These are phyloP conservation scores for Wickerhamomyces strasburgensis DNA, from an alignment of 805 yeast genomes.

Conservation along the genomic window DNA sequence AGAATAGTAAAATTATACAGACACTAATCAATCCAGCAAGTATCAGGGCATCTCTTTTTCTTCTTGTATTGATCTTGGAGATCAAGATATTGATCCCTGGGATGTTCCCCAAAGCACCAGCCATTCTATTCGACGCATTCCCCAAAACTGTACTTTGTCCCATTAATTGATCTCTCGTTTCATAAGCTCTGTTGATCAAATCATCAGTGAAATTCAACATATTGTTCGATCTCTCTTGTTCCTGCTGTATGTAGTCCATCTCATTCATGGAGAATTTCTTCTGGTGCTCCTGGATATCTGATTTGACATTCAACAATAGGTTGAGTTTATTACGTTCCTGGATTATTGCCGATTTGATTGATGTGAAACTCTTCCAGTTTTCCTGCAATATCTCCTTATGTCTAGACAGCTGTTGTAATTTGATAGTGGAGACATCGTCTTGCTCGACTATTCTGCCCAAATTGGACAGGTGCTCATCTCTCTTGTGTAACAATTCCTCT, in stretches of 20 bases:
- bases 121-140: conserved; percentile 59
- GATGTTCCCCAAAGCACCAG: conserved; percentile 56
- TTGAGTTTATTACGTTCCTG: conserved; percentile 78
- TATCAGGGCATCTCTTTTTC: conserved; percentile 84
- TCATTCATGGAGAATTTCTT: conserved; percentile 38
- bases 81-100: conserved; percentile 82
- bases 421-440: conserved; percentile 62
- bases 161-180: conserved; percentile 79
- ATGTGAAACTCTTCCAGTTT: conserved; percentile 56
- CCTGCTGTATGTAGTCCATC: conserved; percentile 74
- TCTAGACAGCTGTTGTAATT: conserved; percentile 74
- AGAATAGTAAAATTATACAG: conserved; percentile 67
- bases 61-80: conserved; percentile 78
- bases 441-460: conserved; percentile 52
- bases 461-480: conserved; percentile 50
- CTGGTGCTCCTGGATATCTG: conserved; percentile 71
- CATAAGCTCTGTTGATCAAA: conserved; percentile 77
- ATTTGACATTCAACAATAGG: conserved; percentile 67
- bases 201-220: conserved; percentile 76
- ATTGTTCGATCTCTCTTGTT: conserved; percentile 64
- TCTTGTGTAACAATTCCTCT: conserved; percentile 45
- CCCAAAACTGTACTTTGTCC: conserved; percentile 64
- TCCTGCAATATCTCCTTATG: conserved; percentile 74
- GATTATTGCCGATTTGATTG: conserved; percentile 52
- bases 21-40: conserved; percentile 66